A percentile compares a stretch with the other conserved stretches of the same genome.
These are phyloP conservation scores for Paecilomyces niveus DNA, from an alignment of 2,329 filamentous ascomycete genomes.

Conservation along the genomic window DNA sequence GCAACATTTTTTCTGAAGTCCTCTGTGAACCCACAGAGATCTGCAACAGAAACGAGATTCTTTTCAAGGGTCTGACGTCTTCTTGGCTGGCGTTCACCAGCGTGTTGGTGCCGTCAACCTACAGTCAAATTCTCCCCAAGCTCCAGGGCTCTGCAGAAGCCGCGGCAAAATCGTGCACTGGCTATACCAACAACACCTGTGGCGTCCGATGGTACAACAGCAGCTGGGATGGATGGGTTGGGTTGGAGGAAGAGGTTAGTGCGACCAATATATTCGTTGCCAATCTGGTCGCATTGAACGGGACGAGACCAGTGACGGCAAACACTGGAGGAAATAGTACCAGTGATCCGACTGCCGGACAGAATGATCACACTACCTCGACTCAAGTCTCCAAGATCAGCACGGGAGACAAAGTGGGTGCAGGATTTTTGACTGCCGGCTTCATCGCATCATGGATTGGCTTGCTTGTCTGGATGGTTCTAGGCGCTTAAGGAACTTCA, in stretches of 20 bases:
- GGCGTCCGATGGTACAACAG: slow-evolving; percentile 35
- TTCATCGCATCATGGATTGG: slow-evolving; percentile 8
- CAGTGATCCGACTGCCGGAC: slow-evolving; percentile 36
- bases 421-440: slow-evolving; percentile 9
- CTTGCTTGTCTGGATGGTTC: slow-evolving; percentile 9
- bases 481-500: neutral
- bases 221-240: slow-evolving; percentile 28
- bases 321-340: slow-evolving; percentile 53
- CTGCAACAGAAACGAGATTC: slow-evolving; percentile 66
- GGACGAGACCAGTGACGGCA: slow-evolving; percentile 35
- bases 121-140: slow-evolving; percentile 49
- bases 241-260: slow-evolving; percentile 35
- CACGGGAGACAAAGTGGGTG: slow-evolving; percentile 7
- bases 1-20: slow-evolving; percentile 58
- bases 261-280: slow-evolving; percentile 29
- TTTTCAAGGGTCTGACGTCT: slow-evolving; percentile 66
- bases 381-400: neutral
- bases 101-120: slow-evolving; percentile 55
- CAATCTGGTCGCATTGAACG: slow-evolving; percentile 16
- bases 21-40: slow-evolving; percentile 56
- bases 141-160: slow-evolving; percentile 53
- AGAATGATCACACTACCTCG: neutral
- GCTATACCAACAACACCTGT: slow-evolving; percentile 48
- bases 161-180: slow-evolving; percentile 58
- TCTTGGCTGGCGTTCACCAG: slow-evolving; percentile 59